Base-by-base conservation (phyloP, 2,329 filamentous ascomycete species). In the Pyricularia grisea region DNA sequence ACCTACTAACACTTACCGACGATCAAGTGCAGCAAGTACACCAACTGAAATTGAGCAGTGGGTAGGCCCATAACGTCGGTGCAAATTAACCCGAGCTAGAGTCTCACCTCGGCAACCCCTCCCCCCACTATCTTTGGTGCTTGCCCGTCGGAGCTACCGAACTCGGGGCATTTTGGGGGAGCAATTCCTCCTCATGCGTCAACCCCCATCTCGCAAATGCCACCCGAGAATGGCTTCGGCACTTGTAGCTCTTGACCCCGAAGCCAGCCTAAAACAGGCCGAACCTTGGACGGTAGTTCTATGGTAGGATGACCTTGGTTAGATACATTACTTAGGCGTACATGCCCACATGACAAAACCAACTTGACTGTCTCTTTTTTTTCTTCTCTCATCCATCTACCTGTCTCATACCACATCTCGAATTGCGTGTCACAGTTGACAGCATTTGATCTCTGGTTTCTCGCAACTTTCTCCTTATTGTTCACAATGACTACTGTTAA, bases 401-500 rank as follows among this genome's bases (percentile, higher is more conserved):
- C 17, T 20, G 36, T 42, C 36, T 17, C 12, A 14, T 42, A 14
- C 6, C 12, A 42, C 36, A 5, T n/a, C 42, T 50, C 10, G 42
- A 50, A 20, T 50, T 50, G 17, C 20, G 20, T 20, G n/a, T 61
- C 58, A 61, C 58, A 25, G 58, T 61, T 25, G 58, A 61, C 23
- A 12, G 58, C 25, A 11, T 50, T 20, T 50, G 42, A 27, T n/a
- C n/a, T 27, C 58, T 27, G 10, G 9, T 25, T 12, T 27, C 14
- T 27, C 58, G 14, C 23, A 12, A 50, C 3, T n/a, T 50, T 50
- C 42, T 50, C 42, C 6, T 50, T 50, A 20, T 50, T 9, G 20
- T 58, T 55, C 69, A 74, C 60, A 65, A 85, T 86, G 84, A 77
- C 82, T 73, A 80, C 80, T 73, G 84, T 84, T 70, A 82, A 80